Percentiles rank a stretch among this genome's conserved stretches.
These are phyloP conservation scores for Apium graveolens DNA, from an alignment of 129 eudicot genomes.

Conservation along the genomic window DNA sequence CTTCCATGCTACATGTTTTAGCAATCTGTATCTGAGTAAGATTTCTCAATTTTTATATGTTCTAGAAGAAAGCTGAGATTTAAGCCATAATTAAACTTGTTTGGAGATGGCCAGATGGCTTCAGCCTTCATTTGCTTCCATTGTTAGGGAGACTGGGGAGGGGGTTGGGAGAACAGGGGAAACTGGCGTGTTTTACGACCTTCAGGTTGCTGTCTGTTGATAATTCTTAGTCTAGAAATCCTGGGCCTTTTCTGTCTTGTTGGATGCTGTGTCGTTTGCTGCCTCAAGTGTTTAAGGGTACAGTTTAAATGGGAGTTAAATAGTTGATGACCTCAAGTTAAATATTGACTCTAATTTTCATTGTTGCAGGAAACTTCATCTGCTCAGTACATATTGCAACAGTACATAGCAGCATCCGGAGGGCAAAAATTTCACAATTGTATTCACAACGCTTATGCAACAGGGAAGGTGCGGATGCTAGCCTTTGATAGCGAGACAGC, in stretches of 20 bases:
- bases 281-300: neutral
- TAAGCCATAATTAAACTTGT: neutral
- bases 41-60: too few species aligned
- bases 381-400: constrained; percentile 12
- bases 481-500: constrained; percentile 25
- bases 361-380: constrained; percentile 6
- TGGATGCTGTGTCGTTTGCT: neutral
- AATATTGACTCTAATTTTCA: neutral
- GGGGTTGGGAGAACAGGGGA: too few species aligned
- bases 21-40: too few species aligned
- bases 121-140: neutral
- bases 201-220: too few species aligned
- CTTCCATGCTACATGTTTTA: too few species aligned
- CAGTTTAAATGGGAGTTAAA: neutral
- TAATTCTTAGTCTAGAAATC: too few species aligned
- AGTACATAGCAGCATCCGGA: constrained; percentile 6
- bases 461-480: constrained; percentile 23
- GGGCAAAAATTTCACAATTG: constrained; percentile 7
- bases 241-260: too few species aligned
- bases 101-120: neutral
- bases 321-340: neutral
- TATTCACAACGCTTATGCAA: constrained; percentile 23
- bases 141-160: too few species aligned
- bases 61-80: neutral
- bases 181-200: too few species aligned